phyloP scores from a whole-genome alignment of 2,329 filamentous ascomycete species.

The Fusarium marasasianum region DNA sequence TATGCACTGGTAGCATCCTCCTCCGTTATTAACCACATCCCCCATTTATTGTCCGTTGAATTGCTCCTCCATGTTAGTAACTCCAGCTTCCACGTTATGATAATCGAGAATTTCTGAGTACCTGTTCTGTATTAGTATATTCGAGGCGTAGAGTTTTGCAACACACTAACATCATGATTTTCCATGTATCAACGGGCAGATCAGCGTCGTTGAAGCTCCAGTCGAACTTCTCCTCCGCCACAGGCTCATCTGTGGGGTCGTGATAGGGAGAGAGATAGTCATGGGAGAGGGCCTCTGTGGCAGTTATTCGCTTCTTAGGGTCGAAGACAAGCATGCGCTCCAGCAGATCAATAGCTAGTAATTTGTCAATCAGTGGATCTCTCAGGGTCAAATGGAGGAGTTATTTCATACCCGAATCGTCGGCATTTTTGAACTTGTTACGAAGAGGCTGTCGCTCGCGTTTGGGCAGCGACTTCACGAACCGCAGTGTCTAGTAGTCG shows the following conservation, averaged over 20 bases:
- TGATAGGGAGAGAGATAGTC: slow-evolving; percentile 97
- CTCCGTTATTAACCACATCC: slow-evolving; percentile 47
- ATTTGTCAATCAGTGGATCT: background rate
- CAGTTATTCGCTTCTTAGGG: slow-evolving; percentile 93
- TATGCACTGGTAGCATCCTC: slow-evolving; percentile 31
- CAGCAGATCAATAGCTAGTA: slow-evolving; percentile 85
- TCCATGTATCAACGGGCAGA: slow-evolving; percentile 98
- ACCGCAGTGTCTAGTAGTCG: slow-evolving; percentile 79
- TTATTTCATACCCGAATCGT: slow-evolving; percentile 74
- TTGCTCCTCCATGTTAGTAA: slow-evolving; percentile 51
- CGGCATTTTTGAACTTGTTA: slow-evolving; percentile 95
- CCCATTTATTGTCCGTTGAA: slow-evolving; percentile 49
- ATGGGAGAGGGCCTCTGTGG: slow-evolving; percentile 85
- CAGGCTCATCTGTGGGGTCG: slow-evolving; percentile 94
- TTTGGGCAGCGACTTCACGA: slow-evolving; percentile 96
- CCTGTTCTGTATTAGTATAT: slow-evolving; percentile 60
- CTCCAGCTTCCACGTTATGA: slow-evolving; percentile 82
- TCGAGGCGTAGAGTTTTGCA: background rate
- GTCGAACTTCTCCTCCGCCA: slow-evolving; percentile 97
- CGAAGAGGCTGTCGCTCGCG: slow-evolving; percentile 86
- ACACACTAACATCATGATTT: slow-evolving; percentile 94
- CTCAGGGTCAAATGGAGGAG: background rate
- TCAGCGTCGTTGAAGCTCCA: slow-evolving; percentile 99
- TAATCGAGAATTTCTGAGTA: slow-evolving; percentile 99
- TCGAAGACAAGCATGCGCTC: slow-evolving; percentile 99